Percentiles rank a stretch among this genome's conserved stretches.
phyloP scores from a whole-genome alignment of 352 stramenopile genomes.

The Globisporangium lucens region DNA sequence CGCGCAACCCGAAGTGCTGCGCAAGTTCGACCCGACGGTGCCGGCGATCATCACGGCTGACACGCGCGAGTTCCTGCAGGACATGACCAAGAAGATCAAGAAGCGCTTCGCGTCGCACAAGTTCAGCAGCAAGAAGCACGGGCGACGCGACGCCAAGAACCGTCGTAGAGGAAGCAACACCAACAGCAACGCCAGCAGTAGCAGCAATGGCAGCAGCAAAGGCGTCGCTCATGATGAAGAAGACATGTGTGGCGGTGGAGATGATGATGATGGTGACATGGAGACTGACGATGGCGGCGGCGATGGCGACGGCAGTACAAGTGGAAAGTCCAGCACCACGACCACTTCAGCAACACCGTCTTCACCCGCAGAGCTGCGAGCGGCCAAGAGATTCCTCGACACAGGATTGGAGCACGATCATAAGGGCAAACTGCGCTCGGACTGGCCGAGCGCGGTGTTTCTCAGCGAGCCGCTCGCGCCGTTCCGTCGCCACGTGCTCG shows the following conservation, averaged over 20 bases:
- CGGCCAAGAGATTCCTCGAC: slow-evolving; percentile 42
- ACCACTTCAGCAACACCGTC: neutral
- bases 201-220: neutral
- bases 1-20: slow-evolving; percentile 32
- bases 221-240: neutral
- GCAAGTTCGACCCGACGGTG: slow-evolving; percentile 31
- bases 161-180: slow-evolving; percentile 7
- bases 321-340: neutral
- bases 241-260: neutral
- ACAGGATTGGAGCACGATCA: slow-evolving; percentile 20
- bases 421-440: slow-evolving; percentile 16
- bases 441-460: slow-evolving; percentile 31
- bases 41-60: slow-evolving; percentile 37
- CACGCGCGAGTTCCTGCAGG: slow-evolving; percentile 39
- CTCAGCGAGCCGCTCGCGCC: slow-evolving; percentile 60
- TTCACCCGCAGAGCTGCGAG: slow-evolving; percentile 6
- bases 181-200: neutral
- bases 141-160: neutral
- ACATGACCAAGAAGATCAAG: slow-evolving; percentile 27
- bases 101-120: slow-evolving; percentile 13
- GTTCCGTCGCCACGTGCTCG: slow-evolving; percentile 57
- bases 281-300: neutral
- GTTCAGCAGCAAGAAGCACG: neutral
- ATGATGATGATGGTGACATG: neutral
- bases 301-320: neutral